These are phyloP conservation scores for Syzygium aromaticum DNA, from an alignment of 345 rosid genomes.

Conservation along the genomic window DNA sequence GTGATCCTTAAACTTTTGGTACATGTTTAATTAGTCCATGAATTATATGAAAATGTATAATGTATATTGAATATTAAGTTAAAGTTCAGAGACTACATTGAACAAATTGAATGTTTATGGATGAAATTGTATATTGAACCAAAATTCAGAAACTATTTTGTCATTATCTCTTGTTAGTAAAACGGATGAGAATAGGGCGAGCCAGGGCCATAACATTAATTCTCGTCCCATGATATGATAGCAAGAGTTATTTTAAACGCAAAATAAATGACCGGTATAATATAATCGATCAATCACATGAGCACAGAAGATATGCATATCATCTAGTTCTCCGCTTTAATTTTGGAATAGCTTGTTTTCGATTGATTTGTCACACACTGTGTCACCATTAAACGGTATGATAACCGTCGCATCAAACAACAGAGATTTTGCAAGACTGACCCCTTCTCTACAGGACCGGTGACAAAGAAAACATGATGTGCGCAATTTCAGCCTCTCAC, in stretches of 20 bases:
- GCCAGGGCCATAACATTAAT: neutral
- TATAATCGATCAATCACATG: neutral
- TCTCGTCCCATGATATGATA: neutral
- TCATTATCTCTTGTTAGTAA: neutral
- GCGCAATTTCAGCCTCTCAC: neutral
- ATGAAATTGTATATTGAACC: too few relatives aligned
- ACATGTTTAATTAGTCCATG: too few relatives aligned
- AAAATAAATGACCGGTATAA: neutral
- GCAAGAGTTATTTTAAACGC: neutral
- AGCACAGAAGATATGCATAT: neutral
- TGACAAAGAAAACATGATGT: neutral
- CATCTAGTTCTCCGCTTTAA: accelerated
- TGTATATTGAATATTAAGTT: too few relatives aligned
- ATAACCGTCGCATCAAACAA: neutral
- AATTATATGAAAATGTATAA: too few relatives aligned
- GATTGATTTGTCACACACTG: neutral
- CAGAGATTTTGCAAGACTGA: neutral
- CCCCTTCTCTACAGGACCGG: neutral
- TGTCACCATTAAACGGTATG: neutral
- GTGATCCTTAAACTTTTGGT: too few relatives aligned
- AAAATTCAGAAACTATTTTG: too few relatives aligned
- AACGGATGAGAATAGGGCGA: neutral
- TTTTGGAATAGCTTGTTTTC: neutral
- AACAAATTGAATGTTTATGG: too few relatives aligned
- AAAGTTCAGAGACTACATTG: too few relatives aligned